Evolutionary conservation across 225 moss, liverwort and hornwort species (phyloP).

Genomic region (Takakia lepidozioides): DNA sequence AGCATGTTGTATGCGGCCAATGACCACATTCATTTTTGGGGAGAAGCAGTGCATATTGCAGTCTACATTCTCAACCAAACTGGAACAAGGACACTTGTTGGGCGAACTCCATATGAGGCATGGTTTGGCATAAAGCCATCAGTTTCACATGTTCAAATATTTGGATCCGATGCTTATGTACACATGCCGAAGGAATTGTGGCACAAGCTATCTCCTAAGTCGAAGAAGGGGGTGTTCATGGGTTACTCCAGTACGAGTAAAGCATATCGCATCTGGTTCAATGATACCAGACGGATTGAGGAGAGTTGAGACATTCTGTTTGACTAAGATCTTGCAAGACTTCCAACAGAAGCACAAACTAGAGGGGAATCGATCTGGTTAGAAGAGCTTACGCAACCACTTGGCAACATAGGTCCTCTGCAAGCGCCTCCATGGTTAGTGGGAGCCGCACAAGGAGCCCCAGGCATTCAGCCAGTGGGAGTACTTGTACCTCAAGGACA

Average conservation of each 20-base stretch:
- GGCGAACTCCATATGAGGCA: no score
- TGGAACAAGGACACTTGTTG: no score
- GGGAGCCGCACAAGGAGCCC: neutral
- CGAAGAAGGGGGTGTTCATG: neutral
- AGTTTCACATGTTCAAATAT: neutral
- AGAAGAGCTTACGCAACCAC: no score
- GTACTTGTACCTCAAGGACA: neutral
- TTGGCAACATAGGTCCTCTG: no score
- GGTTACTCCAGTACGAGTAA: slow-evolving; percentile 1
- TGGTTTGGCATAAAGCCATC: neutral
- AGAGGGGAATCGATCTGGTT: no score
- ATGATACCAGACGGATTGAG: neutral
- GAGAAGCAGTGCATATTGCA: no score
- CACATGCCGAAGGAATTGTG: neutral
- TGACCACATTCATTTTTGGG: no score
- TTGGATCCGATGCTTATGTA: neutral
- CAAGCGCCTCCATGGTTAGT: neutral
- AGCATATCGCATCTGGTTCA: neutral
- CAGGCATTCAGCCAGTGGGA: neutral
- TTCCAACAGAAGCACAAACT: no score
- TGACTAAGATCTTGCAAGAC: neutral
- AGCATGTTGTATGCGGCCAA: no score
- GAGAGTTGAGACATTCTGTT: neutral
- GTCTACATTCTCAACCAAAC: no score
- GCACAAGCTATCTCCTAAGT: neutral